phyloP scores from a whole-genome alignment of 2,329 filamentous ascomycete species.

The Gyromitra esculenta region DNA sequence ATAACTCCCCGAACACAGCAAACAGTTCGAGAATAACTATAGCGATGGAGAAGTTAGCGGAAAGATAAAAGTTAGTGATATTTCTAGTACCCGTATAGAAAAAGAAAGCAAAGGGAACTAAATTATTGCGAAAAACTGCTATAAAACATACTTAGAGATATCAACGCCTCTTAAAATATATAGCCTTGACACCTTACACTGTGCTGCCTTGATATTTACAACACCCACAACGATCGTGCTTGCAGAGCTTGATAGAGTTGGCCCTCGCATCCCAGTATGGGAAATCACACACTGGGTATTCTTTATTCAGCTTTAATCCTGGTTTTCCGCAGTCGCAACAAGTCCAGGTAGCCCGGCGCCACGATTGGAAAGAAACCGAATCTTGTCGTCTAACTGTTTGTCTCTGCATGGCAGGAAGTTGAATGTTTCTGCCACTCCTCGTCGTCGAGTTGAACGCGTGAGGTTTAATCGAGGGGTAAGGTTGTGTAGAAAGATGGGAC shows the following conservation, averaged over 20 bases:
- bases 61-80: not conserved
- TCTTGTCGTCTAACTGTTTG: not conserved
- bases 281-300: conserved; percentile 13
- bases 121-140: not conserved
- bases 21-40: not conserved
- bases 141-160: not conserved
- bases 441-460: not conserved
- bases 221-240: conserved; percentile 19
- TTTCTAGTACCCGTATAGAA: not conserved
- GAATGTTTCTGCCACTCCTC: not conserved
- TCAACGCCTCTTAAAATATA: not conserved
- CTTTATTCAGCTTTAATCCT: not conserved
- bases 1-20: not conserved
- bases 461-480: not conserved
- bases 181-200: not conserved
- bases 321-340: conserved; percentile 21
- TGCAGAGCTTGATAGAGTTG: not conserved
- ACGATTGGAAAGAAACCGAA: not conserved
- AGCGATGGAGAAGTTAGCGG: not conserved
- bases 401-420: not conserved
- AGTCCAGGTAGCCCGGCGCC: conserved; percentile 13
- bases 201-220: conserved; percentile 7
- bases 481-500: not conserved
- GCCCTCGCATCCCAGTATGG: conserved; percentile 2
- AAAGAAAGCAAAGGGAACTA: not conserved